These are phyloP conservation scores for Lentinula sp. DNA, from an alignment of 768 basidiomycete genomes.

Conservation along the genomic window DNA sequence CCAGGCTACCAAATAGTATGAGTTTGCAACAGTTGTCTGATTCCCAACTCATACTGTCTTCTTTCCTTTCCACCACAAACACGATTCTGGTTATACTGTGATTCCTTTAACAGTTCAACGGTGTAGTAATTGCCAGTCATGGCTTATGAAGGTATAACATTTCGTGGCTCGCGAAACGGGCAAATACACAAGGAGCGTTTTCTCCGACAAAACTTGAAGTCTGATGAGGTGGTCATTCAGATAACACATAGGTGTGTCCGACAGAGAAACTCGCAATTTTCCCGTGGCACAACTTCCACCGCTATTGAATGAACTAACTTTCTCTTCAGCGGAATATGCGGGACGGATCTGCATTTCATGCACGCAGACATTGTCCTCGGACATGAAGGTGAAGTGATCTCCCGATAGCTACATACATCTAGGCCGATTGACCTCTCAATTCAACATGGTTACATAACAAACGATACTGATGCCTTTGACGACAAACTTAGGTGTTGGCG, in stretches of 20 bases:
- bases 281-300: not conserved
- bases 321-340: conserved; percentile 22
- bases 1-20: too few species aligned
- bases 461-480: not conserved
- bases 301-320: not conserved
- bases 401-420: not conserved
- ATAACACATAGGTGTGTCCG: not conserved
- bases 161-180: conserved; percentile 1
- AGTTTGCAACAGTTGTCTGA: too few species aligned
- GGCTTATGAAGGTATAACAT: conserved; percentile 6
- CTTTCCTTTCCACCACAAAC: too few species aligned
- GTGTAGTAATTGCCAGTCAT: not conserved
- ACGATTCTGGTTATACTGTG: too few species aligned
- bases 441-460: not conserved
- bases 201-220: not conserved
- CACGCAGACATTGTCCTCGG: conserved; percentile 28
- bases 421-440: not conserved
- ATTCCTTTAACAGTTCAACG: too few species aligned
- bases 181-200: conserved; percentile 1
- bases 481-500: conserved; percentile 14
- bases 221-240: conserved; percentile 4
- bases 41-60: too few species aligned
- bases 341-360: conserved; percentile 30
- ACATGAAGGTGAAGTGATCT: conserved; percentile 24
- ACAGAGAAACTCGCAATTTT: too few species aligned